Evolutionary conservation across 176 grass and related monocot genomes (phyloP), one percentile per base, ranked within the genome.

Genomic region (Oryza meridionalis): DNA sequence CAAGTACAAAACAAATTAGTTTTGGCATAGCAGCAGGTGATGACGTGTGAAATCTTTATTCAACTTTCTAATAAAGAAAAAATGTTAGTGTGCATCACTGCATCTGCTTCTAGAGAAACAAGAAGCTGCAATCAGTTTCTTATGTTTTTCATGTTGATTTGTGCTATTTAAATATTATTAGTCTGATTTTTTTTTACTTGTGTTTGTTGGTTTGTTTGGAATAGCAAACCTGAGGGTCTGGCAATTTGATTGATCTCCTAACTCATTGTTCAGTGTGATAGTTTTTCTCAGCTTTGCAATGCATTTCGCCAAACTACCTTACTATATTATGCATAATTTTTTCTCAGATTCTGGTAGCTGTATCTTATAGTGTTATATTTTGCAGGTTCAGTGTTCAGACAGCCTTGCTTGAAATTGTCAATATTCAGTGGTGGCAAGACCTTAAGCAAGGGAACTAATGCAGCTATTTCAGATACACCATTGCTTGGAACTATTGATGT

Each of bases 301-400:
- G 10, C 32, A 65, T 16, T 1, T 19, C 10, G 5, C 1, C 38
- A 47, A 37, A 17, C 4, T 44, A 64, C 26, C 6, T 66, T 35
- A 12, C 13, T 64, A 62, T 63, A 35, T 25, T 21, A 63, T 64
- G 33, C 17, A 63, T 58, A 43, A 26, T 42, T 77, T 21, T 21
- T 25, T 77, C n/a, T 77, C 4, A 16, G 55, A 43, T n/a, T 51
- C 12, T 42, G 17, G 17, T 72, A 45, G 9, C 43, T 89, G 45
- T 40, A 40, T 75, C 45, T 73, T 47, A 51, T 31, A 49, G 27
- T 71, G 19, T 55, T 68, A 51, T 33, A 16, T 53, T 76, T 49
- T 83, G 68, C 82, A 94, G 74, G 43, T 94, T 79, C 74, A 72
- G 22, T 72, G 40, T 79, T 82, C 27, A 51, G 69, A 77, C 12